Evolutionary conservation across 306 rosid species (phyloP).

Genomic region (Ziziphus jujuba): DNA sequence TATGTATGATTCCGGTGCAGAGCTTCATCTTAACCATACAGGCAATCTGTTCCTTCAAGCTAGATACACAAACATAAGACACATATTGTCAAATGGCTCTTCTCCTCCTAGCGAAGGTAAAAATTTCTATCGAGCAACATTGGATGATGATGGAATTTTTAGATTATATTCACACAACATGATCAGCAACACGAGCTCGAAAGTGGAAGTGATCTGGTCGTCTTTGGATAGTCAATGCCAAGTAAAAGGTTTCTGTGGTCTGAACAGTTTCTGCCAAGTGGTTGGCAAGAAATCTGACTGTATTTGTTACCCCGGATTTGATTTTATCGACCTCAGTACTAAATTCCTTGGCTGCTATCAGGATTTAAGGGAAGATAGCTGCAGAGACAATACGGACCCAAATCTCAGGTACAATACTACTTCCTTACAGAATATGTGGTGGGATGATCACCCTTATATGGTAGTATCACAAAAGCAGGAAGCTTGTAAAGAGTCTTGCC

Average conservation of each 20-base stretch:
- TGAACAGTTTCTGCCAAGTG: slow-evolving; percentile 20
- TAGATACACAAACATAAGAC: too few species aligned
- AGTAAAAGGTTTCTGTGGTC: slow-evolving; percentile 7
- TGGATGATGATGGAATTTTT: too few species aligned
- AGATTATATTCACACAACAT: too few species aligned
- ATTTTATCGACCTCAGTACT: not conserved
- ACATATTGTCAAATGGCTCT: not conserved
- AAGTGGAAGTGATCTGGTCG: too few species aligned
- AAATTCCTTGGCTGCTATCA: not conserved
- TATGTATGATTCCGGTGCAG: too few species aligned
- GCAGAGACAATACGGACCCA: not conserved
- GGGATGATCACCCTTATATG: slow-evolving; percentile 5
- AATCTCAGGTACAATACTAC: not conserved
- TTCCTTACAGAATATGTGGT: not conserved
- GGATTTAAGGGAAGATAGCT: not conserved
- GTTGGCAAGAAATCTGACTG: not conserved
- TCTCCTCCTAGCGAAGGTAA: too few species aligned
- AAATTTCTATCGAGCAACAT: too few species aligned
- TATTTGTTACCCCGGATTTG: slow-evolving; percentile 19
- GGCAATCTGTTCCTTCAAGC: too few species aligned
- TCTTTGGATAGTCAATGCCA: too few species aligned
- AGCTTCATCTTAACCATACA: too few species aligned
- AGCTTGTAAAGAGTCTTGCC: slow-evolving; percentile 10
- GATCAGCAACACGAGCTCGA: too few species aligned
- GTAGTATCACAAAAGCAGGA: not conserved